phyloP scores from a whole-genome alignment of 805 yeast genomes.

The Myxozyma lipomycoides region DNA sequence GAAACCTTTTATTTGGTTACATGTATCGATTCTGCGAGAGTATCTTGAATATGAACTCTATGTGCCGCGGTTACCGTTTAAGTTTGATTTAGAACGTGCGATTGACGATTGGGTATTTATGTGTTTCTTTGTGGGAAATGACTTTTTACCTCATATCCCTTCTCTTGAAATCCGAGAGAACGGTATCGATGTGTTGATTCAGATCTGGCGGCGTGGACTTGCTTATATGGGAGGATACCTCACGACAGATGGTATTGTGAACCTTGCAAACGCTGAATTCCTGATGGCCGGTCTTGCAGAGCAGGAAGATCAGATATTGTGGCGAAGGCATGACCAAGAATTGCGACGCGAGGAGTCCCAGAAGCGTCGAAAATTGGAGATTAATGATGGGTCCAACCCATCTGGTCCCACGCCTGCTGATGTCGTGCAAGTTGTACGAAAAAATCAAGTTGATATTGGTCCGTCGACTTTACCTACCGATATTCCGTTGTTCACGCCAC shows the following conservation, averaged over 20 bases:
- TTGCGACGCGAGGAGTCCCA: slow-evolving; percentile 60
- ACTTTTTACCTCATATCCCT: slow-evolving; percentile 95
- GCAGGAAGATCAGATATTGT: slow-evolving; percentile 76
- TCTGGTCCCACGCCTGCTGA: not conserved
- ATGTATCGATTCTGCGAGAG: slow-evolving; percentile 80
- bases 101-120: slow-evolving; percentile 98
- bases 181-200: slow-evolving; percentile 76
- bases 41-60: slow-evolving; percentile 78
- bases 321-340: slow-evolving; percentile 64
- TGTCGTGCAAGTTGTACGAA: slow-evolving; percentile 12
- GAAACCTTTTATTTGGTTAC: slow-evolving; percentile 93
- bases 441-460: slow-evolving; percentile 69
- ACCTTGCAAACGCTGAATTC: slow-evolving; percentile 70
- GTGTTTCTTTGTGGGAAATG: slow-evolving; percentile 98
- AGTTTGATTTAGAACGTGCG: slow-evolving; percentile 88
- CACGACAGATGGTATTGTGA: slow-evolving; percentile 84
- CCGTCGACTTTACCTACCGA: slow-evolving; percentile 65
- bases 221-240: slow-evolving; percentile 69
- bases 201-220: slow-evolving; percentile 74
- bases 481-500: slow-evolving; percentile 70
- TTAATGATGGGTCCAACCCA: not conserved
- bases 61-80: slow-evolving; percentile 64
- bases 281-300: slow-evolving; percentile 60
- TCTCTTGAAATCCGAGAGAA: slow-evolving; percentile 91
- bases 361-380: slow-evolving; percentile 48